A percentile compares a stretch with the other conserved stretches of the same genome.
Evolutionary conservation across 257 asterid species (phyloP).

Genomic region (Solanum neorickii): DNA sequence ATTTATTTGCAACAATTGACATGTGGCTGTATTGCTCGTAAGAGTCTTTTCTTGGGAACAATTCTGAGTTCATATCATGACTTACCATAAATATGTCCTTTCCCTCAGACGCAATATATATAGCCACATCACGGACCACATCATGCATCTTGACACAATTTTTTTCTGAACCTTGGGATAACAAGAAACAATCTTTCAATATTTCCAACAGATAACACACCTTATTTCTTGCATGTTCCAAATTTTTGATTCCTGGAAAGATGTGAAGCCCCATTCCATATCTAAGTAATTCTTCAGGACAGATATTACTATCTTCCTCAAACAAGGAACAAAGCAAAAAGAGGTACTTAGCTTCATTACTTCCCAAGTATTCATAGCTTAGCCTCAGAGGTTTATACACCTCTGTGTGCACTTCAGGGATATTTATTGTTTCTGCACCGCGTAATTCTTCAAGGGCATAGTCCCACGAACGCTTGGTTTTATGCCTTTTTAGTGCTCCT

Average conservation of each 20-base stretch:
- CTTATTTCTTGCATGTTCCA: background rate
- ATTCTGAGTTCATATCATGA: background rate
- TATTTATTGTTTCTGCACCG: background rate
- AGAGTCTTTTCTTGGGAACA: background rate
- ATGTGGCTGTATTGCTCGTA: background rate
- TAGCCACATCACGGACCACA: background rate
- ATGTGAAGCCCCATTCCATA: background rate
- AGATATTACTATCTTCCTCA: background rate
- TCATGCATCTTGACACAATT: background rate
- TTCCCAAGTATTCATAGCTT: background rate
- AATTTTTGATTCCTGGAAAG: background rate
- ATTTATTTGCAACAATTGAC: background rate
- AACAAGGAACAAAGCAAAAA: background rate
- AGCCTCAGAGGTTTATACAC: background rate
- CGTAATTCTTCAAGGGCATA: background rate
- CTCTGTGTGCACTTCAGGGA: background rate
- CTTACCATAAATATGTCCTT: background rate
- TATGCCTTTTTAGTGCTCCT: background rate
- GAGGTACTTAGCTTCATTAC: background rate
- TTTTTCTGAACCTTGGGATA: background rate
- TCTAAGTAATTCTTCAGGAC: background rate
- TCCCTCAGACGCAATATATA: background rate
- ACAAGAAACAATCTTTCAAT: background rate
- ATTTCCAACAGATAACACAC: background rate
- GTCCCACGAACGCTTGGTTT: background rate